Conservation (phyloP, 2,329 filamentous ascomycete species). For the Myrmaecium sp. region DNA sequence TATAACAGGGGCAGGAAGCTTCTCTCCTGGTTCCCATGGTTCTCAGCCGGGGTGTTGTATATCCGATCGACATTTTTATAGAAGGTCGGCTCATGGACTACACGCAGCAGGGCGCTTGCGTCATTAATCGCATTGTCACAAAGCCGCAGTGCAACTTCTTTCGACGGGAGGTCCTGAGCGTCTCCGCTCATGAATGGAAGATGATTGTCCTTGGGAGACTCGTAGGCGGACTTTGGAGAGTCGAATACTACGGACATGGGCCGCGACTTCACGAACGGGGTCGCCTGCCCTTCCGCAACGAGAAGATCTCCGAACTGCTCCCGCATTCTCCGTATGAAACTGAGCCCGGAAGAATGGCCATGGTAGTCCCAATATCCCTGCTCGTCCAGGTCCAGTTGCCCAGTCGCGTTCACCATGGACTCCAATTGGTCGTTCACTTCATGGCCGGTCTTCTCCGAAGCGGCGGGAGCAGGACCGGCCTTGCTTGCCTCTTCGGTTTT, state of each 20-base stretch:
- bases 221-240: constrained; percentile 46
- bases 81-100: constrained; percentile 70
- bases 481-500: constrained; percentile 5
- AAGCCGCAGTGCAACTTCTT: constrained; percentile 37
- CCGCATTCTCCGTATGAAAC: constrained; percentile 74
- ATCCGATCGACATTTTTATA: constrained; percentile 60
- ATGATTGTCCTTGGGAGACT: constrained; percentile 39
- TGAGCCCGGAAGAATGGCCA: constrained; percentile 78
- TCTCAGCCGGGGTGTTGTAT: constrained; percentile 46
- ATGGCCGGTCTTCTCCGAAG: constrained; percentile 1
- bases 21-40: constrained; percentile 28
- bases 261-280: constrained; percentile 39
- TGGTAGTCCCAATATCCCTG: constrained; percentile 90
- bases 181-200: constrained; percentile 6
- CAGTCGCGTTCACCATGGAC: constrained; percentile 89
- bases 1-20: constrained; percentile 32
- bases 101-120: constrained; percentile 46
- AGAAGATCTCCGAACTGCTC: constrained; percentile 71
- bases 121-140: constrained; percentile 45
- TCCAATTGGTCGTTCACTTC: constrained; percentile 40
- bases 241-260: constrained; percentile 45
- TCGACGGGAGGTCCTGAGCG: constrained; percentile 47
- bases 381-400: constrained; percentile 81
- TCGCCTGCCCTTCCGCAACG: constrained; percentile 40
- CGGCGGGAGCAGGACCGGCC: constrained; percentile 1